Base-by-base conservation (phyloP, 2,329 filamentous ascomycete genomes). In the Fusarium paranaense region DNA sequence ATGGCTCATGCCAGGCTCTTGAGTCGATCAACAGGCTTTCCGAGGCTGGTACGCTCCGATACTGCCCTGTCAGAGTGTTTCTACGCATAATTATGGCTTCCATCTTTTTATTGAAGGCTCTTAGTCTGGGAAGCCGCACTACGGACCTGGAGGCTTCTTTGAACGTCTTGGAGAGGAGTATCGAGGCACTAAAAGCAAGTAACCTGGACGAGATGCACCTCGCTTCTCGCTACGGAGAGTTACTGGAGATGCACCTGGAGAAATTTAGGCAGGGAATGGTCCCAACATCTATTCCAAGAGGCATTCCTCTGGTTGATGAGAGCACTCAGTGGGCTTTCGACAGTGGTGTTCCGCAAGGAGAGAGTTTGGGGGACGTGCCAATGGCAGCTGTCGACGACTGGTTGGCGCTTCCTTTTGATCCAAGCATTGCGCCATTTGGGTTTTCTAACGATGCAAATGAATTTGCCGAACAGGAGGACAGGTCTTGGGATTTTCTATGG, bases 71-170 rank as follows among this genome's bases (percentile, higher is more conserved):
- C 2, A 82, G 87, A 20, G 86, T 89, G 16, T 88, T 88, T 63
- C 79, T 89, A 4, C 85, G 88, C 27, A 86, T 89, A 54, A 88
- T 86, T 3, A 88, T 86, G 4, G 86, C 87, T 0, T 89, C 88
- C 0, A 88, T 90, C 6, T 89, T 89, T 65, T 80, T 90, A 5
- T 85, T 90, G 74, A 86, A 86, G 32, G 77, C 68, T 0, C 66
- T 76, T 0, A 67, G 75, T 6, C 57, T 76, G 3, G 69, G 67
- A 9, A 66, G 64, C 1, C 61, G 66, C 4, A 73, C 64, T 4
- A 57, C 65, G 4, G 68, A 76, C 22, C 20, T 77, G 0, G 62
- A 75, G 2, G 32, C 30, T 0, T 76, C 75, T 0, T 64, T 77
- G 4, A 42, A 47, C 0, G 45, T 64, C 10, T 54, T 71, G 6